Percentiles rank a stretch among this genome's conserved stretches.
Conservation (phyloP, 345 rosid species). For the Pugionium cornutum region DNA sequence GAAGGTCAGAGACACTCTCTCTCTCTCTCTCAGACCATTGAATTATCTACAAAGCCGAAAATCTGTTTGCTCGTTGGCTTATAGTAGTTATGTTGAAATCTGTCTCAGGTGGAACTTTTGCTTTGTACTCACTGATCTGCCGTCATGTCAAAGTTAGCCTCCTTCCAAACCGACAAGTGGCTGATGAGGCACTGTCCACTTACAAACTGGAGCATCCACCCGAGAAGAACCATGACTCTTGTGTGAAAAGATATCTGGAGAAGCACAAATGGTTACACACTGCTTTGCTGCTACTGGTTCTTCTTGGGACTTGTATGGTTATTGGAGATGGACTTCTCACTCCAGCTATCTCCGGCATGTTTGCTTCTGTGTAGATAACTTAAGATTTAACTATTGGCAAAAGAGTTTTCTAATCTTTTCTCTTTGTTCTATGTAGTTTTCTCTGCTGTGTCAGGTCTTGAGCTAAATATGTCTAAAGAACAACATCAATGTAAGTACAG, state of each 20-base stretch:
- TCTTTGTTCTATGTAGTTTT: slow-evolving; percentile 56
- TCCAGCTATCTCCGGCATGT: slow-evolving; percentile 92
- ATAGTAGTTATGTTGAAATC: neutral
- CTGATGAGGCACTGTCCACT: slow-evolving; percentile 96
- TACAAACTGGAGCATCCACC: slow-evolving; percentile 81
- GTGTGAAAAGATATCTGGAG: slow-evolving; percentile 74
- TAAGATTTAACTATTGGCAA: neutral
- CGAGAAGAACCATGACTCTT: slow-evolving; percentile 62
- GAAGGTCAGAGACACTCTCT: slow-evolving; percentile 57
- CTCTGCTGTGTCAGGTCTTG: slow-evolving; percentile 97
- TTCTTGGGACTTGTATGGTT: slow-evolving; percentile 99
- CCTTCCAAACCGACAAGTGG: slow-evolving; percentile 85
- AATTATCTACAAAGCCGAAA: too few relatives aligned
- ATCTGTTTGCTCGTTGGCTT: neutral
- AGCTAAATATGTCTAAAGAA: slow-evolving; percentile 84
- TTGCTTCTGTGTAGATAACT: slow-evolving; percentile 14
- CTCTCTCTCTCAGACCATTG: neutral
- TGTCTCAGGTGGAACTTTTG: slow-evolving; percentile 87
- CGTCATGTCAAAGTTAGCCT: slow-evolving; percentile 94
- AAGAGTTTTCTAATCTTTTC: slow-evolving; percentile 10
- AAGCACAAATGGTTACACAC: slow-evolving; percentile 79
- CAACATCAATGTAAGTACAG: slow-evolving; percentile 81
- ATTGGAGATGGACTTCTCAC: slow-evolving; percentile 98
- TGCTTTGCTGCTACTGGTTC: slow-evolving; percentile 86
- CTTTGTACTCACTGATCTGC: slow-evolving; percentile 86